Base-by-base conservation (phyloP, 805 yeast genomes). In the Grigorovia yakushimaensis region DNA sequence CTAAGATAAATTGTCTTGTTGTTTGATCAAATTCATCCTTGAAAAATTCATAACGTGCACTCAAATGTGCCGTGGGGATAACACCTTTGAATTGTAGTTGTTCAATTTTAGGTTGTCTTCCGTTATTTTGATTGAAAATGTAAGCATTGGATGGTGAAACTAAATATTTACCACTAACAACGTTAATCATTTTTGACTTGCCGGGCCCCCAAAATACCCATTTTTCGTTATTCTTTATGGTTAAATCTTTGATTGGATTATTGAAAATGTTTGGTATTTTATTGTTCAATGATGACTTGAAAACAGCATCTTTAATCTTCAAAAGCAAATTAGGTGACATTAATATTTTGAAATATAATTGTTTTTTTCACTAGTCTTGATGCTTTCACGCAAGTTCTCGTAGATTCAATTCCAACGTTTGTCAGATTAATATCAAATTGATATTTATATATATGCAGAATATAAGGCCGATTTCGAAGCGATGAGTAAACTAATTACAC, bases 31-130 rank as follows among this genome's bases (percentile, higher is more conserved):
- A 81, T 49, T 78, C 88, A 52, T 91, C 97, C 50, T 89, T 83
- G 61, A 78, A 86, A 47, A 78, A 79, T 65, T 91, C 98, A 60
- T 87, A 91, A 45, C 98, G 66, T 1, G 98, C 96, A 45, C 95
- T 81, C 35, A 91, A 56, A 68, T 89, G 95, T 0, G 88, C 85
- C 15, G 79, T 68, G 5, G 74, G 74, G 19, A 68, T 51, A 0
- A 58, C 73, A 24, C 77, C 76, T 47, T 72, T 70, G 53, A 78
- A 79, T 52, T 71, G 71, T 6, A 78, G 61, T 39, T 50, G 54
- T 42, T 61, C 63, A 13, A 60, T 49, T 13, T 50, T 49, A 6
- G 45, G 30, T 35, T 43, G 6, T 15, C 15, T 33, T 13, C 17
- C 49, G 39, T 42, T 39, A 5, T 39, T 35, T 5, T 43, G 39